Evolutionary conservation across 345 rosid species (phyloP).

Genomic region (Corchorus olitorius): DNA sequence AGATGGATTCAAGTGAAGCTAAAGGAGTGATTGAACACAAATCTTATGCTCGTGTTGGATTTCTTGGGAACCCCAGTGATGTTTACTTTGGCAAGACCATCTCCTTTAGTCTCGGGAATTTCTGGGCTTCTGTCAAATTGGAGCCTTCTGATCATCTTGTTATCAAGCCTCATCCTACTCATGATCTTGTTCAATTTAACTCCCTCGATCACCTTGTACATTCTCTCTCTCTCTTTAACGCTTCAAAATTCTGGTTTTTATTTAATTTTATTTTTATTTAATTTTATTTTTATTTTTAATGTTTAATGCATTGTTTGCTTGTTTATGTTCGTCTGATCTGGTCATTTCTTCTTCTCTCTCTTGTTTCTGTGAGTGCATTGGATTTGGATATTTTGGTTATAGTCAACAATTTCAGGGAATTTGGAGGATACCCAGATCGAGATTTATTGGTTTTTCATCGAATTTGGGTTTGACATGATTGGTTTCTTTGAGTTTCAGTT

Average conservation of each 20-base stretch:
- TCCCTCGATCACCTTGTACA: conserved; percentile 71
- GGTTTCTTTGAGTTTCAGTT: background rate
- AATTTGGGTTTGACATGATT: background rate
- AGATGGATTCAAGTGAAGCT: too few relatives aligned
- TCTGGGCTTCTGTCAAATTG: conserved; percentile 73
- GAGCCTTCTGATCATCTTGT: conserved; percentile 64
- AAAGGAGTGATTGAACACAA: conserved; percentile 49
- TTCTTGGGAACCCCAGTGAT: conserved; percentile 79
- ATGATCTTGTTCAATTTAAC: conserved; percentile 73
- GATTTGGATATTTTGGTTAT: background rate
- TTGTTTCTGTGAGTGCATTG: background rate
- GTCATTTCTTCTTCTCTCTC: background rate
- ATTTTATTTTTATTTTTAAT: too few relatives aligned
- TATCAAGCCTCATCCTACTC: conserved; percentile 74
- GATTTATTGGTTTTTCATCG: background rate
- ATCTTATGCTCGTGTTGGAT: conserved; percentile 65
- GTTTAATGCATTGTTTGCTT: background rate
- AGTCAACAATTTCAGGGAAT: background rate
- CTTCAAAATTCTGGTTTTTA: background rate
- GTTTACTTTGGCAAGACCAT: conserved; percentile 74
- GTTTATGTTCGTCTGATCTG: conserved; percentile 5
- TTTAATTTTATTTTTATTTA: too few relatives aligned
- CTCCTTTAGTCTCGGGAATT: conserved; percentile 62
- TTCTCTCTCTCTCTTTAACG: background rate
- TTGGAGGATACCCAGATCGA: background rate